Evolutionary conservation across 2,329 filamentous ascomycete species (phyloP).

Genomic region (Pezicula radicicola): DNA sequence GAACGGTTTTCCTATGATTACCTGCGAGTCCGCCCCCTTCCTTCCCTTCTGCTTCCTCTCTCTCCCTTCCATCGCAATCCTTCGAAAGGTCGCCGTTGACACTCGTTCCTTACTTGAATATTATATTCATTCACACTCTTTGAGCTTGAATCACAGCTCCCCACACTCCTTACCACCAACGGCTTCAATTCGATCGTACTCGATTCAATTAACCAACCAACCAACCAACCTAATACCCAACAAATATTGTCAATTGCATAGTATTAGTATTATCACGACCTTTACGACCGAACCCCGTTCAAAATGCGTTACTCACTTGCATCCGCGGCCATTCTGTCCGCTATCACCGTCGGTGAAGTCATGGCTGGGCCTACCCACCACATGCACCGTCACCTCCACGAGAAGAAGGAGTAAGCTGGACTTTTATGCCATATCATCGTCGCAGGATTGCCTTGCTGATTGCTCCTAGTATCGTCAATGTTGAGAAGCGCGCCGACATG

Average conservation of each 20-base stretch:
- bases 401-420: constrained; percentile 27
- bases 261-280: not conserved
- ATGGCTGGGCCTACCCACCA: constrained; percentile 28
- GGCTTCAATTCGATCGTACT: constrained; percentile 12
- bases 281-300: constrained; percentile 1
- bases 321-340: constrained; percentile 23
- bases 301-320: constrained; percentile 28
- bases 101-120: constrained; percentile 15
- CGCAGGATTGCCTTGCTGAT: not conserved
- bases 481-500: not conserved
- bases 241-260: not conserved
- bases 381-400: constrained; percentile 21
- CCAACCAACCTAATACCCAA: not conserved
- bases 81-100: constrained; percentile 19
- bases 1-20: not conserved
- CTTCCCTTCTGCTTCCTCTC: constrained; percentile 5
- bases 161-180: constrained; percentile 24
- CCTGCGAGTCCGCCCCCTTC: constrained; percentile 1
- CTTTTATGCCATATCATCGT: too few species aligned
- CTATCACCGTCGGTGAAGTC: constrained; percentile 24
- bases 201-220: constrained; percentile 6
- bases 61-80: constrained; percentile 13
- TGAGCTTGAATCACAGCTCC: constrained; percentile 21
- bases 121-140: constrained; percentile 19
- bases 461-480: not conserved